Percentiles rank a stretch among this genome's conserved stretches.
phyloP scores from a whole-genome alignment of 2,329 filamentous ascomycete genomes.

The Apiospora malaysiana region DNA sequence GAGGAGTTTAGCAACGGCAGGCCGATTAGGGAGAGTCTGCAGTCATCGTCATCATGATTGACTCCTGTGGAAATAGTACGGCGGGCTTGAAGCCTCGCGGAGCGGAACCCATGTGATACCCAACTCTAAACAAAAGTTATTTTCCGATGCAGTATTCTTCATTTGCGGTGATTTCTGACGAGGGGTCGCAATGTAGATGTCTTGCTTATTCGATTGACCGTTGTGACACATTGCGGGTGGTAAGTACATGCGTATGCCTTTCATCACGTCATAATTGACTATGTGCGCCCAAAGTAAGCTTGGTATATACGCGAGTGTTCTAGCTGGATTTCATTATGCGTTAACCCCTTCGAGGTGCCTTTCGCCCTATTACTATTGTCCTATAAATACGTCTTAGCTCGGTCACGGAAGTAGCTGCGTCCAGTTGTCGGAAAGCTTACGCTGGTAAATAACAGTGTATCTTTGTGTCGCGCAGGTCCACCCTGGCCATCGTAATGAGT shows the following conservation, averaged over 20 bases:
- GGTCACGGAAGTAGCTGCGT: neutral
- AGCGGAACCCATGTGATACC: slow-evolving; percentile 14
- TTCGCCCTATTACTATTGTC: slow-evolving; percentile 13
- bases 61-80: neutral
- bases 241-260: neutral
- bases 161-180: neutral
- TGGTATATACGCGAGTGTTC: neutral
- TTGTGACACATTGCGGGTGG: neutral
- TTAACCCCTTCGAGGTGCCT: neutral
- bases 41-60: neutral
- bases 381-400: slow-evolving; percentile 1
- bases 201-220: neutral
- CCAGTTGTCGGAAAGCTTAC: neutral
- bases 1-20: slow-evolving; percentile 14
- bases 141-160: neutral
- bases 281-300: neutral
- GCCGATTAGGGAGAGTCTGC: slow-evolving; percentile 10
- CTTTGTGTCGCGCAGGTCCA: neutral
- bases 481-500: neutral
- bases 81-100: neutral
- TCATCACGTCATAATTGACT: neutral
- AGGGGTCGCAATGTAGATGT: neutral
- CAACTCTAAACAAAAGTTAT: slow-evolving; percentile 4
- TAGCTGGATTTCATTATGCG: neutral
- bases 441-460: slow-evolving; percentile 11